phyloP scores from a whole-genome alignment of 257 asterid species.

The Ehretia macrophylla region DNA sequence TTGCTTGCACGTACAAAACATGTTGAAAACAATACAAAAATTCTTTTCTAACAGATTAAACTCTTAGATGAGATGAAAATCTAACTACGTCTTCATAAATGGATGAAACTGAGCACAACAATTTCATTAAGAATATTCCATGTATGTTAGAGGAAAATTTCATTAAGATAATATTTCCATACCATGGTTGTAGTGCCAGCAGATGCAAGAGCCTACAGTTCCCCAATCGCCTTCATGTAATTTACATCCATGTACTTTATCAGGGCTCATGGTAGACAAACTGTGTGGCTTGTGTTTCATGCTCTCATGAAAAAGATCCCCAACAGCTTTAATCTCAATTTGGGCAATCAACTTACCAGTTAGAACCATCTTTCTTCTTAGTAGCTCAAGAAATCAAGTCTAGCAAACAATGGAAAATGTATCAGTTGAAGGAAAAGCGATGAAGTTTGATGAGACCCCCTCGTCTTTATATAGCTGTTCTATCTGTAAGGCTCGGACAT shows the following conservation, averaged over 20 bases:
- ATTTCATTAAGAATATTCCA: no score
- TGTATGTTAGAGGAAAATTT: background rate
- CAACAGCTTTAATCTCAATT: background rate
- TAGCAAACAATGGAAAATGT: no score
- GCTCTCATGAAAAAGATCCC: constrained; percentile 1
- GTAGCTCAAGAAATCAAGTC: no score
- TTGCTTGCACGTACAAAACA: no score
- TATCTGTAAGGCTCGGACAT: background rate
- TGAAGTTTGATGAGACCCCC: background rate
- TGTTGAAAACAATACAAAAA: no score
- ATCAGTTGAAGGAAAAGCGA: background rate
- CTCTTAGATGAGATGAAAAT: no score
- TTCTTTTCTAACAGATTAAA: no score
- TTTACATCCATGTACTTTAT: background rate
- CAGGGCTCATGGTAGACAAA: background rate
- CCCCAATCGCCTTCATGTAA: constrained; percentile 1
- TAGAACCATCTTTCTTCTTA: background rate
- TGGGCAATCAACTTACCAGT: background rate
- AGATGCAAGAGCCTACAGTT: background rate
- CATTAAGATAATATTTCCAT: background rate
- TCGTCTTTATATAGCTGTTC: background rate
- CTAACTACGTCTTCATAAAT: no score
- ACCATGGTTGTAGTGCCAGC: constrained; percentile 2
- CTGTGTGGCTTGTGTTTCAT: background rate
- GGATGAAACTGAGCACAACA: no score